Conservation (phyloP, 306 rosid genomes). For the Neltuma alba region DNA sequence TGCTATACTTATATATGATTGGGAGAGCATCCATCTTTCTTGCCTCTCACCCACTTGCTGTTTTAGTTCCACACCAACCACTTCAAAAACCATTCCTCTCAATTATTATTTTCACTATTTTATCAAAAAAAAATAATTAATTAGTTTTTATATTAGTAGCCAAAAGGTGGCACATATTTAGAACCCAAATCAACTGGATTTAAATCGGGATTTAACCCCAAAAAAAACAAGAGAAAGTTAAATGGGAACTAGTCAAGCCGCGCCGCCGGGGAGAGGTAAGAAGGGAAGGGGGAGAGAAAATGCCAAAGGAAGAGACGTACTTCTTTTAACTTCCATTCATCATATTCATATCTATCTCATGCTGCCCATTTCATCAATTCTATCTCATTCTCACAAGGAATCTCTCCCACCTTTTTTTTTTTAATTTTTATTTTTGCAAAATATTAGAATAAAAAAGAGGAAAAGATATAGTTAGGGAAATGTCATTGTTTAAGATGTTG, state of each 20-base stretch:
- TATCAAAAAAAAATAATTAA: too few relatives aligned
- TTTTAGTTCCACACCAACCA: background rate
- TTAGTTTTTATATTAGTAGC: too few relatives aligned
- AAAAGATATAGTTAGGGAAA: conserved; percentile 48
- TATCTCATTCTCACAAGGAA: conserved; percentile 22
- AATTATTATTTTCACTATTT: too few relatives aligned
- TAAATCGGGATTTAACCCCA: background rate
- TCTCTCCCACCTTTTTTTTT: background rate
- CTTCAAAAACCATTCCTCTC: background rate
- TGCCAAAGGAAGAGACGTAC: conserved; percentile 53
- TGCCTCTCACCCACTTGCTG: background rate
- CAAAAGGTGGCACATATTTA: too few relatives aligned
- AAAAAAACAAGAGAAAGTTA: background rate
- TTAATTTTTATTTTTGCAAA: background rate
- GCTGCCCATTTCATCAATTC: background rate
- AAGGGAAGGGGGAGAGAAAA: conserved; percentile 8
- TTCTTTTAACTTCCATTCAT: conserved; percentile 20
- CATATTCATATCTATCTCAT: background rate
- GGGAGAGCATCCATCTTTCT: background rate
- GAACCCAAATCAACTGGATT: background rate
- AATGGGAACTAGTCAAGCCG: conserved; percentile 25
- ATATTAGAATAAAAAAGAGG: background rate
- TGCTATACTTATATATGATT: background rate
- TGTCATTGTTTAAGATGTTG: conserved; percentile 37
- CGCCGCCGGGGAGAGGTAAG: background rate